Evolutionary conservation across 768 basidiomycete genomes (phyloP), one percentile per base, ranked within the genome.

Genomic region (Albatrellus ellisii): DNA sequence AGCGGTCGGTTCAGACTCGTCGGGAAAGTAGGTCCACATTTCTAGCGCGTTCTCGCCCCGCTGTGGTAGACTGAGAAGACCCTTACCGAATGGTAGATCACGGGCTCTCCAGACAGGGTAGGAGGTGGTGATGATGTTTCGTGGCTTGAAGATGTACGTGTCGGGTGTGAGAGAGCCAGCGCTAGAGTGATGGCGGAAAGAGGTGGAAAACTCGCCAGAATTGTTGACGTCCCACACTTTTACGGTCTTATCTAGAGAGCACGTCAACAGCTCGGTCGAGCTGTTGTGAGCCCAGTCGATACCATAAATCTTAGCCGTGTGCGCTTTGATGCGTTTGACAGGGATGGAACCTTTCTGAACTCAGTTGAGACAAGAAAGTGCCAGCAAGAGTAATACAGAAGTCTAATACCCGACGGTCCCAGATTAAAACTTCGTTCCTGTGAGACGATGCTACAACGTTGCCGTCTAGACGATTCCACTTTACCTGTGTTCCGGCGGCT

Each of bases 81-180:
- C 95, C 14, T 73, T 68, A 4, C 94, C 94, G 54, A 99, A 98
- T 0, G 95, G 94, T 7, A 95, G 62, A 57, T 88, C 75, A 34
- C 95, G 68, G 1, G 94, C 95, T 9, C 95, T 69, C 91, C 91
- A 98, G 0, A 99, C 85, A 0, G 94, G 94, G 56, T 97, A 87
- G 2, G 69, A 65, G 0, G 92, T 95, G 28, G 67, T 56, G 39
- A 97, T 81, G 4, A 58, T 64, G 6, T 63, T 61, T 36, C 62
- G 61, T 8, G 78, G 77, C 32, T 67, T 56, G 39, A 46, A 56
- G n/a, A 43, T 42, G 8, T 42, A 50, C 17, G 24, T 26, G 24
- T 38, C 22, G 4, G 43, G 45, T 6, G 42, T 54, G 14, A 49
- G 41, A 6, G 31, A 46, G 4, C 51, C 45, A 3, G 36, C 34